These are phyloP conservation scores for Colletotrichum truncatum DNA, from an alignment of 2,329 filamentous ascomycete species.

Conservation along the genomic window DNA sequence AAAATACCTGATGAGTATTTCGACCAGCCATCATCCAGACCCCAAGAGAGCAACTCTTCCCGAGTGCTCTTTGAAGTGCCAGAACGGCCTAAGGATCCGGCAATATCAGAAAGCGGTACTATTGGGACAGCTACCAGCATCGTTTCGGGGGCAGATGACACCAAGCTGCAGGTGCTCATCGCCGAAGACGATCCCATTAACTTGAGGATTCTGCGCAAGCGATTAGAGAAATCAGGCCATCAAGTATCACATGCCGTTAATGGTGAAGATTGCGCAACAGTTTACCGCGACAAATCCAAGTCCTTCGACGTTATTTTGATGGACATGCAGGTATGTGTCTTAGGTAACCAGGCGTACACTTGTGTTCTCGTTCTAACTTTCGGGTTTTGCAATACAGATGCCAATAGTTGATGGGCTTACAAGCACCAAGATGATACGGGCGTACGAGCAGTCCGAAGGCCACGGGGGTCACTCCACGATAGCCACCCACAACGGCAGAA, in stretches of 20 bases:
- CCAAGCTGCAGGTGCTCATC: constrained; percentile 73
- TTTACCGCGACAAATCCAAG: constrained; percentile 70
- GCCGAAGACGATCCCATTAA: constrained; percentile 93
- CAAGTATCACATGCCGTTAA: constrained; percentile 78
- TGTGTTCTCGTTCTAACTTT: not conserved
- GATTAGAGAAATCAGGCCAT: constrained; percentile 81
- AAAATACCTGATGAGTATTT: constrained; percentile 58
- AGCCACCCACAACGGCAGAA: constrained; percentile 68
- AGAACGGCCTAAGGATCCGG: constrained; percentile 2
- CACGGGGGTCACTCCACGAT: constrained; percentile 64
- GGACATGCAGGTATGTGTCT: constrained; percentile 83
- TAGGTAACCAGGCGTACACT: constrained; percentile 7
- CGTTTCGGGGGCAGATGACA: not conserved
- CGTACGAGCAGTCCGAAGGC: constrained; percentile 66
- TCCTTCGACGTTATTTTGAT: constrained; percentile 84
- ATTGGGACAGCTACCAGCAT: constrained; percentile 15
- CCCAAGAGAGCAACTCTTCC: constrained; percentile 43
- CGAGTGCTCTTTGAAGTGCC: constrained; percentile 50
- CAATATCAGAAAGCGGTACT: constrained; percentile 11
- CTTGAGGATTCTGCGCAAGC: constrained; percentile 81
- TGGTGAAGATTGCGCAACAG: constrained; percentile 82
- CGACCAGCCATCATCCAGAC: constrained; percentile 39
- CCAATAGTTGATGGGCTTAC: constrained; percentile 87
- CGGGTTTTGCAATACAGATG: constrained; percentile 71
- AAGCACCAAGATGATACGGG: constrained; percentile 85